phyloP scores from a whole-genome alignment of 306 rosid genomes.

The Trichosanthes cucumerina region DNA sequence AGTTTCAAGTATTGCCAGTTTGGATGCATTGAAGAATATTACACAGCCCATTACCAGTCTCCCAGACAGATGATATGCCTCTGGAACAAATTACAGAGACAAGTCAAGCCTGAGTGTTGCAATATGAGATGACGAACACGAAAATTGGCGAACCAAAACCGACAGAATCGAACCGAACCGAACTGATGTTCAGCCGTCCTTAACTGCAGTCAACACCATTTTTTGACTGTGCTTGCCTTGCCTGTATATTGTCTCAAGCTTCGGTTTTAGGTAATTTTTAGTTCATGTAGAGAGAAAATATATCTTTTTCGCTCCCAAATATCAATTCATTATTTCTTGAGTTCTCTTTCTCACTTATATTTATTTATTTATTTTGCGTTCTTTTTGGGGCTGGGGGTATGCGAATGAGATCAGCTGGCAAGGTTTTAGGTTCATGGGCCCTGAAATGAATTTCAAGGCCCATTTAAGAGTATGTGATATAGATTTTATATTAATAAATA shows the following conservation, averaged over 20 bases:
- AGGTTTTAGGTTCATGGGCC: too few relatives aligned
- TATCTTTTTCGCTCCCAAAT: not conserved
- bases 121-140: slow-evolving; percentile 41
- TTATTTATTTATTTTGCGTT: too few relatives aligned
- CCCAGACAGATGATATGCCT: slow-evolving; percentile 66
- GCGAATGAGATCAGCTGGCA: too few relatives aligned
- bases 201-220: not conserved
- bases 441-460: too few relatives aligned
- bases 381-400: too few relatives aligned
- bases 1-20: slow-evolving; percentile 52
- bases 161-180: not conserved
- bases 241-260: not conserved
- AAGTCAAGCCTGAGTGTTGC: slow-evolving; percentile 44
- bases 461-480: too few relatives aligned
- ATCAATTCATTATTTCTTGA: slow-evolving; percentile 7
- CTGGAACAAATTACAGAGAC: slow-evolving; percentile 44
- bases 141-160: not conserved
- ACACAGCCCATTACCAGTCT: slow-evolving; percentile 67
- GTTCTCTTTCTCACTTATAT: not conserved
- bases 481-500: too few relatives aligned
- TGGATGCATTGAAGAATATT: slow-evolving; percentile 56
- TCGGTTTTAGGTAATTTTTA: not conserved
- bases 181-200: not conserved
- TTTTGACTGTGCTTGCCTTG: not conserved
- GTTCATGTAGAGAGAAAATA: not conserved